Evolutionary conservation across 2,329 filamentous ascomycete genomes (phyloP).

Genomic region (Colletotrichum eleusines): DNA sequence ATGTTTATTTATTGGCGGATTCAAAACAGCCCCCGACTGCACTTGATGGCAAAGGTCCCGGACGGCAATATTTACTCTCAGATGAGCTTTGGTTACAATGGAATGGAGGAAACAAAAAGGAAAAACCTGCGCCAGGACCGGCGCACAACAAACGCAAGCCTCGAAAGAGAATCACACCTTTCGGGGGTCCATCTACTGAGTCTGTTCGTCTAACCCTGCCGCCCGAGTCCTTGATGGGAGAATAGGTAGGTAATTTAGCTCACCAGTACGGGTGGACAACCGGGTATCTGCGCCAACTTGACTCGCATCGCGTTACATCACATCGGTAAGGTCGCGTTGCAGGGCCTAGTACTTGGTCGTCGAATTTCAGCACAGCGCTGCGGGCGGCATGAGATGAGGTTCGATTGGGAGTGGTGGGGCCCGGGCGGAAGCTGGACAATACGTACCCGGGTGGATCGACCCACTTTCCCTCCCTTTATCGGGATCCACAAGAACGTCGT

Average conservation of each 20-base stretch:
- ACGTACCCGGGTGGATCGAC: background rate
- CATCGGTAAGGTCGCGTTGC: conserved; percentile 1
- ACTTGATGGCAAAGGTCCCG: background rate
- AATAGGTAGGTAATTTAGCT: background rate
- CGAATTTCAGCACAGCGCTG: background rate
- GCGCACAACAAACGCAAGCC: background rate
- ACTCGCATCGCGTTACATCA: background rate
- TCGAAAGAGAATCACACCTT: background rate
- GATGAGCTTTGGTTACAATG: background rate
- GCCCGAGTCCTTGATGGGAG: background rate
- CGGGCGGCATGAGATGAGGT: conserved; percentile 7
- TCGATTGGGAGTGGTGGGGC: conserved; percentile 8
- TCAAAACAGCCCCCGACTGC: background rate
- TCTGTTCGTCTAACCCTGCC: background rate
- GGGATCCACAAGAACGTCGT: background rate
- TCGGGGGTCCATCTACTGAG: background rate
- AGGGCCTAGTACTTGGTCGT: background rate
- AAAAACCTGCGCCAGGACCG: background rate
- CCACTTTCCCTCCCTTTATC: background rate
- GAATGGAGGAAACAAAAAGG: background rate
- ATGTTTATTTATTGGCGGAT: background rate
- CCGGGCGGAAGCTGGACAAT: background rate
- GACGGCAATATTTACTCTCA: background rate
- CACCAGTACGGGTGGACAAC: conserved; percentile 4
- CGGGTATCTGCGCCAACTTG: background rate